Conservation (phyloP, 108 stramenopile species). For the Skeletonema grethae region DNA sequence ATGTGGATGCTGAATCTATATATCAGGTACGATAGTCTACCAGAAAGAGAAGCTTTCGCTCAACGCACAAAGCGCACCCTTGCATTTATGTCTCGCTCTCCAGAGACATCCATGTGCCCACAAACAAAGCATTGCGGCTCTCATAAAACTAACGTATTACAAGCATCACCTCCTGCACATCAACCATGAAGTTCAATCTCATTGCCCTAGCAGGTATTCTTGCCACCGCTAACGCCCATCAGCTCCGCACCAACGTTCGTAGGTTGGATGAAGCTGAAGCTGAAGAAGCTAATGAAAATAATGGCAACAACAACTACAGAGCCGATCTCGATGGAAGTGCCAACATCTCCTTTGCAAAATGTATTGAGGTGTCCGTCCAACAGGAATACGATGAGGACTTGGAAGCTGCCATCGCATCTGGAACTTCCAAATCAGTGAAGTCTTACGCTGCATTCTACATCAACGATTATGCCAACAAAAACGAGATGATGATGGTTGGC, state of each 20-base stretch:
- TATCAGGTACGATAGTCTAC: too few species aligned
- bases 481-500: neutral
- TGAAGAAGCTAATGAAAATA: too few species aligned
- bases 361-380: neutral
- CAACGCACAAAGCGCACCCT: too few species aligned
- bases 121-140: too few species aligned
- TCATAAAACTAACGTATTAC: too few species aligned
- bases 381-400: neutral
- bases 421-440: neutral
- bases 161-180: neutral
- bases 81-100: too few species aligned
- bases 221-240: neutral
- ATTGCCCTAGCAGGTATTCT: neutral
- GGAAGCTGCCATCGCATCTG: neutral
- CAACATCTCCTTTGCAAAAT: neutral
- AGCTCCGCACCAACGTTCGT: neutral
- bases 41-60: too few species aligned
- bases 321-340: neutral
- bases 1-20: too few species aligned
- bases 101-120: too few species aligned
- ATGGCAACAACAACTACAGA: neutral
- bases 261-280: neutral
- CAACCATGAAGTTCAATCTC: constrained; percentile 1
- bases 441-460: neutral
- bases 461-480: neutral